Evolutionary conservation across 371 early-diverging fungal genomes (phyloP).

Genomic region (Chytridium lagenaria): DNA sequence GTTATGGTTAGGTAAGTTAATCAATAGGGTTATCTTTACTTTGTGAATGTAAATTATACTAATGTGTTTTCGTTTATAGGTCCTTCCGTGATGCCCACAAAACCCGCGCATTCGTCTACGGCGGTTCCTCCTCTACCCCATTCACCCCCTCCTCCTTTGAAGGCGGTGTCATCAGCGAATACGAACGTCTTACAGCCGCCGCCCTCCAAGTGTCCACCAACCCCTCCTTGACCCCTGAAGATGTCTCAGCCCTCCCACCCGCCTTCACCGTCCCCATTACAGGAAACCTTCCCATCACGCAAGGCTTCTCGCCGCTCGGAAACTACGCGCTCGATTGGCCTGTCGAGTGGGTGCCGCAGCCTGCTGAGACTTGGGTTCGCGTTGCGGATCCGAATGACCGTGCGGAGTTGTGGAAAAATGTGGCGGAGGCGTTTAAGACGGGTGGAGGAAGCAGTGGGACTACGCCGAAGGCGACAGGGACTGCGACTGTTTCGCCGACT

Average conservation of each 20-base stretch:
- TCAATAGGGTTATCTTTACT: neutral
- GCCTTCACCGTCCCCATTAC: neutral
- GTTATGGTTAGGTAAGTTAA: conserved; percentile 1
- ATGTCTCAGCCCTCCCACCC: neutral
- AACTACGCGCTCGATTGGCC: neutral
- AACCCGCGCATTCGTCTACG: conserved; percentile 16
- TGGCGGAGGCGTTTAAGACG: neutral
- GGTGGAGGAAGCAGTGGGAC: conserved; percentile 5
- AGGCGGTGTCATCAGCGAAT: conserved; percentile 4
- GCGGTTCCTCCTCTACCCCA: conserved; percentile 10
- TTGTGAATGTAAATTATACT: neutral
- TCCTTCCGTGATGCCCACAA: conserved; percentile 15
- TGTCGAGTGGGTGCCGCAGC: conserved; percentile 3
- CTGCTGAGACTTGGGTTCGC: neutral
- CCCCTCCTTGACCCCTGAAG: neutral
- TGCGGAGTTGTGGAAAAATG: neutral
- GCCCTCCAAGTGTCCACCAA: neutral
- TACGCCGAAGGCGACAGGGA: too few relatives aligned
- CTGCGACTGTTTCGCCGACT: too few relatives aligned
- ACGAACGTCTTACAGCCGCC: neutral
- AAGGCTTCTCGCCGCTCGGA: neutral
- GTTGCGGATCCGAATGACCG: neutral
- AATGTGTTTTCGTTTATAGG: neutral
- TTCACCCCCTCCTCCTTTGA: conserved; percentile 19
- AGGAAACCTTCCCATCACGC: neutral